Conservation (phyloP, 106 monocot species). For the Acorus calamus region DNA sequence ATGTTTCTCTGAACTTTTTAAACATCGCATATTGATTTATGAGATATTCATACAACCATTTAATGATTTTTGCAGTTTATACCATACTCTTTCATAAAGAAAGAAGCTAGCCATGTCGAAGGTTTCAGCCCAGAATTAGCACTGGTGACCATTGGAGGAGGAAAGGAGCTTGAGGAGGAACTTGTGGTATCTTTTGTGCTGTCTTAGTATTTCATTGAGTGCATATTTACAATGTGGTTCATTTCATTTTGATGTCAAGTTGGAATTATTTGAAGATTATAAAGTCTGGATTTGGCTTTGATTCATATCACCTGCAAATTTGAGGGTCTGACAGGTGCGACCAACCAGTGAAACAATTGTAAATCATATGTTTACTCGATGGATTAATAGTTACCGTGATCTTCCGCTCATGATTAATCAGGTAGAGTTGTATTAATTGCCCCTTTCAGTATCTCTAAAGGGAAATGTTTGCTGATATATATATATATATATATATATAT, state of each 20-base stretch:
- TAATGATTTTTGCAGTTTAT: constrained; percentile 47
- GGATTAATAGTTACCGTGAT: constrained; percentile 98
- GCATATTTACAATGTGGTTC: too few species aligned
- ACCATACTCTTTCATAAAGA: constrained; percentile 93
- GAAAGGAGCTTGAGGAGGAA: constrained; percentile 98
- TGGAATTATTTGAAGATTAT: too few species aligned
- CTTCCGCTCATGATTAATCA: constrained; percentile 98
- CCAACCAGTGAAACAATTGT: constrained; percentile 99
- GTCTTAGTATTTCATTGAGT: too few species aligned
- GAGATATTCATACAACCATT: too few species aligned
- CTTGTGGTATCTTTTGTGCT: constrained; percentile 56
- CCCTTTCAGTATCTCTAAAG: neutral
- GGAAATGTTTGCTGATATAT: neutral
- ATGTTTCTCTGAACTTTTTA: too few species aligned
- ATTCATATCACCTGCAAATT: constrained; percentile 11
- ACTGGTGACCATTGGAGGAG: constrained; percentile 94
- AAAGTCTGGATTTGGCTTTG: too few species aligned
- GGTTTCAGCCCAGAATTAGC: constrained; percentile 97
- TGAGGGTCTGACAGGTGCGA: constrained; percentile 70
- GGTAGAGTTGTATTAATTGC: constrained; percentile 22
- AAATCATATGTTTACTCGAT: constrained; percentile 99
- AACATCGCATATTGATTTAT: too few species aligned
- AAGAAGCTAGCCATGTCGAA: constrained; percentile 97
- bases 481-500: too few species aligned
- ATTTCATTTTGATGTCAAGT: too few species aligned